A percentile compares a stretch with the other conserved stretches of the same genome.
phyloP scores from a whole-genome alignment of 2,329 filamentous ascomycete genomes.

The Laburnicola sp. region DNA sequence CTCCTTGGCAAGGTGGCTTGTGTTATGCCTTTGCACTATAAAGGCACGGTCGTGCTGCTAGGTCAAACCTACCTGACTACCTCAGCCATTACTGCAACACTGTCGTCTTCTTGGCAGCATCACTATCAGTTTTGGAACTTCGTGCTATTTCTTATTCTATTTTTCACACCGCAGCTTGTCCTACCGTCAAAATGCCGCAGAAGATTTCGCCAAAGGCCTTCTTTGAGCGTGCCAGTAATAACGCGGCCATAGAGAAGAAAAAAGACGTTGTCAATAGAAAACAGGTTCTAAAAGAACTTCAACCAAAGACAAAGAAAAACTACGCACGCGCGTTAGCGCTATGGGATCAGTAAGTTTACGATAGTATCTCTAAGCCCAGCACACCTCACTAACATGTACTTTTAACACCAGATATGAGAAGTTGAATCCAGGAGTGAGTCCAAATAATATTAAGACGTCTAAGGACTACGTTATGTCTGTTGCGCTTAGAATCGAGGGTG shows the following conservation, averaged over 20 bases:
- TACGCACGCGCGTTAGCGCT: slow-evolving; percentile 5
- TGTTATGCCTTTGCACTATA: not conserved
- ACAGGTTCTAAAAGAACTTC: slow-evolving; percentile 6
- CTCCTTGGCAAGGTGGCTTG: not conserved
- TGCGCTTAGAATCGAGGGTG: no score
- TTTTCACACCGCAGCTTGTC: not conserved
- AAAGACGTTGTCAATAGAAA: slow-evolving; percentile 8
- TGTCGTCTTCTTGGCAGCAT: not conserved
- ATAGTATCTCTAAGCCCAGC: no score
- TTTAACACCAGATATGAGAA: no score
- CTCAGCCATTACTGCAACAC: not conserved
- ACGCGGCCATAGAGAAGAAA: slow-evolving; percentile 6
- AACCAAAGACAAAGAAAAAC: slow-evolving; percentile 12
- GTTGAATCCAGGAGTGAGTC: no score
- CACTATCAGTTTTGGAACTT: slow-evolving; percentile 8
- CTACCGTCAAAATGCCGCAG: slow-evolving; percentile 3
- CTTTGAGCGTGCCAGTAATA: not conserved
- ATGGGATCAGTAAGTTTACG: not conserved
- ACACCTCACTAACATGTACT: no score
- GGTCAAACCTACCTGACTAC: not conserved
- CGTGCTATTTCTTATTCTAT: slow-evolving; percentile 9
- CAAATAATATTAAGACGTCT: no score
- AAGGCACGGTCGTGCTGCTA: not conserved
- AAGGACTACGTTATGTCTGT: no score
- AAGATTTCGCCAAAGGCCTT: no score